Base-by-base conservation (phyloP, 1,284 basidiomycete species). In the Rhodotorula sp. region DNA sequence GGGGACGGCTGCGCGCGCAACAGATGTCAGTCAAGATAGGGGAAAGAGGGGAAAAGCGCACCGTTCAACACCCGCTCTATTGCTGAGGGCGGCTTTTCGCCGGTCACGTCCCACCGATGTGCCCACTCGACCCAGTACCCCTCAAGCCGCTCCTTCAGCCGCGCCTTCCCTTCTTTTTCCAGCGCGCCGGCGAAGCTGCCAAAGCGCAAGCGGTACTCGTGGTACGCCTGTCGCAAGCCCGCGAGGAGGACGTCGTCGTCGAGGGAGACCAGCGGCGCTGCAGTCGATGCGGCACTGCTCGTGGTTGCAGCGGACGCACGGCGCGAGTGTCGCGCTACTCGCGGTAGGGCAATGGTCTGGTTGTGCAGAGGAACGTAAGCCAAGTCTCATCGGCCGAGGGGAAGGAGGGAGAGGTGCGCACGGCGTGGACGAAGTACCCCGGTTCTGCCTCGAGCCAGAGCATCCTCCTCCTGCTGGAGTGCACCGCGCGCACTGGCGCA, bases 361-460 rank as follows among this genome's bases (percentile, higher is more conserved):
- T 22, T 7, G 10, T 6, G 5, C 27, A 32, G 5, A 22, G 9
- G 13, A 17, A 22, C 25, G 44, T 39, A 15, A 36, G 50, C 2
- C 25, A 4, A 7, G 27, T 32, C 10, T 21, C 32, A 21, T 17
- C 34, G 9, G 44, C 4, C 13, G 61, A 29, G 41, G 63, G 34
- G 37, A 6, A 10, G 48, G 44, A 63, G 29, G 56, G 9, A 21
- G 27, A 25, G n/a, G 19, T 10, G 48, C 74, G 17, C 19, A 74
- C 76, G 19, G 69, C 72, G 37, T 77, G 74, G 17, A 77, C n/a
- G 48, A 66, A 65, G 22, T 64, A 64, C n/a, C 69, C 74, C 21
- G 60, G 63, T 56, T 77, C 76, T 2, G 67, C 59, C 58, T 77
- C 70, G 22, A 73, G 3, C 72, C 75, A 77, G 51, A 76, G 46